These are phyloP conservation scores for Chlorella sp. DNA, from an alignment of 139 green algal genomes.

Conservation along the genomic window DNA sequence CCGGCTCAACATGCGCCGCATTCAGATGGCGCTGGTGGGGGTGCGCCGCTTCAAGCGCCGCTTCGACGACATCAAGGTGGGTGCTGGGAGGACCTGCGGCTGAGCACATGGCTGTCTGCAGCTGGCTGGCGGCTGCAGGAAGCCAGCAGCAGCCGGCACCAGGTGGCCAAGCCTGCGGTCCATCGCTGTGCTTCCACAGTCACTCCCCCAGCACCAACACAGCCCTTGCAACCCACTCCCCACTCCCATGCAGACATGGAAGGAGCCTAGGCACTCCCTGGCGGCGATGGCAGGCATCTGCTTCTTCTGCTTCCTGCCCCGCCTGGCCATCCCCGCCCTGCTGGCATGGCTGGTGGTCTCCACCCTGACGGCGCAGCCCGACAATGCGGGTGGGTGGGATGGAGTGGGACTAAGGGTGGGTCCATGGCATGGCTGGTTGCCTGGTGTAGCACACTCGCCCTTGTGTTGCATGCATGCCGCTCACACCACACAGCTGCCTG, in stretches of 20 bases:
- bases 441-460: too few species aligned
- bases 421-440: too few species aligned
- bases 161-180: not conserved
- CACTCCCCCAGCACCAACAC: too few species aligned
- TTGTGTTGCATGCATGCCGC: too few species aligned
- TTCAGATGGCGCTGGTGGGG: slow-evolving; percentile 23
- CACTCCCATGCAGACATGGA: slow-evolving; percentile 21
- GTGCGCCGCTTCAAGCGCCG: slow-evolving; percentile 7
- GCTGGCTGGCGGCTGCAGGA: too few species aligned
- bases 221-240: too few species aligned
- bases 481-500: too few species aligned
- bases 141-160: too few species aligned
- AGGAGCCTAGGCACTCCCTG: slow-evolving; percentile 35
- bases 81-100: not conserved
- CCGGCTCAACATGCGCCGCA: slow-evolving; percentile 36
- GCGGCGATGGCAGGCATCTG: not conserved
- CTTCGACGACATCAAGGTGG: slow-evolving; percentile 17
- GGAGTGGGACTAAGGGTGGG: not conserved
- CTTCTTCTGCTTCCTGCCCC: slow-evolving; percentile 15
- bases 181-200: not conserved
- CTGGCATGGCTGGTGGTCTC: slow-evolving; percentile 27
- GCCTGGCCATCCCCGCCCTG: slow-evolving; percentile 6
- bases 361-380: not conserved
- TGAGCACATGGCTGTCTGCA: too few species aligned
- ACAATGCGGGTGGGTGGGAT: not conserved